Percentiles rank a stretch among this genome's conserved stretches.
Evolutionary conservation across 2,329 filamentous ascomycete genomes (phyloP).

Genomic region (Zymoseptoria tritici): DNA sequence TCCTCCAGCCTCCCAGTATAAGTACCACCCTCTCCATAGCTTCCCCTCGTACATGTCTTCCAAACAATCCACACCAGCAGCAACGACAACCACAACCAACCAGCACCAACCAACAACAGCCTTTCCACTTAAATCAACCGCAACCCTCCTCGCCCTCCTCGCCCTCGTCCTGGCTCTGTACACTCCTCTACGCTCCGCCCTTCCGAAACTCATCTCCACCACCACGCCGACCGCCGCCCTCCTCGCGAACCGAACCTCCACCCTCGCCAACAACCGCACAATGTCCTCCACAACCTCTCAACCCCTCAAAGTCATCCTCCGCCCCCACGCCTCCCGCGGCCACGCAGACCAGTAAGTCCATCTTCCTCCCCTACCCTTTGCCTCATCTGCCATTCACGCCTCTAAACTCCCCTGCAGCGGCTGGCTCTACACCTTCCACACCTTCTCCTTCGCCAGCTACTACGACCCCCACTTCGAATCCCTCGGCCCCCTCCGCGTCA

Average conservation of each 20-base stretch:
- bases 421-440: constrained; percentile 83
- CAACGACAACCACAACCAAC: background rate
- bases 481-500: constrained; percentile 72
- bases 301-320: constrained; percentile 59
- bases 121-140: constrained; percentile 22
- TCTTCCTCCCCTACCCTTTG: too few relatives aligned
- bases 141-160: constrained; percentile 28
- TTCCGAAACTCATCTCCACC: constrained; percentile 26
- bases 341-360: constrained; percentile 61
- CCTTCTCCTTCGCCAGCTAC: constrained; percentile 71
- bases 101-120: constrained; percentile 4
- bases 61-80: constrained; percentile 9
- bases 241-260: background rate
- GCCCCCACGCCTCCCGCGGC: constrained; percentile 64
- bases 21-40: constrained; percentile 4
- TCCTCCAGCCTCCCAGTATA: constrained; percentile 6
- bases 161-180: constrained; percentile 42
- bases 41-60: constrained; percentile 19
- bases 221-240: background rate
- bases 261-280: constrained; percentile 23
- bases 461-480: constrained; percentile 59
- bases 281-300: constrained; percentile 34
- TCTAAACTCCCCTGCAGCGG: constrained; percentile 34
- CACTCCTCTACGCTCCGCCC: constrained; percentile 31
- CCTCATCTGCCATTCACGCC: too few relatives aligned